These are phyloP conservation scores for Omphalea diandra DNA, from an alignment of 441 rosid species.

Conservation along the genomic window DNA sequence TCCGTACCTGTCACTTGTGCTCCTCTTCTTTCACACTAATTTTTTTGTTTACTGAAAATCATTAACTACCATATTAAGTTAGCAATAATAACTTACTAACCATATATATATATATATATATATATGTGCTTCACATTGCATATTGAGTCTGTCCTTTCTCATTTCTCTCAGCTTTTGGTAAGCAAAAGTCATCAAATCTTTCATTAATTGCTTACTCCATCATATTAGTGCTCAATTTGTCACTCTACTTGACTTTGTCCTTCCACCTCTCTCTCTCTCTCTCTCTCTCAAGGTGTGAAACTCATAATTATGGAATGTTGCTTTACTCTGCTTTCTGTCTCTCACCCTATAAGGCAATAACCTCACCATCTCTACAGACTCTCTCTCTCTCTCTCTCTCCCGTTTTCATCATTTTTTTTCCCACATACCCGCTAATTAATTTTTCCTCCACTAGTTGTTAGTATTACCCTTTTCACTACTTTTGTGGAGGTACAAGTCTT, in stretches of 20 bases:
- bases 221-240: conserved; percentile 13
- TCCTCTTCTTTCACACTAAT: neutral
- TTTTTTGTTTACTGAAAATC: conserved; percentile 11
- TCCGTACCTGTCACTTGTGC: conserved; percentile 19
- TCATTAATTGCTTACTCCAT: conserved; percentile 5
- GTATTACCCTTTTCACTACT: conserved; percentile 9
- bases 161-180: conserved; percentile 17
- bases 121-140: neutral
- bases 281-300: conserved; percentile 5
- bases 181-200: conserved; percentile 26
- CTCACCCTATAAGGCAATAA: conserved; percentile 22
- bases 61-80: conserved; percentile 17
- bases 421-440: conserved; percentile 5
- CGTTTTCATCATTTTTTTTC: conserved; percentile 11
- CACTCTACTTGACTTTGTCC: conserved; percentile 24
- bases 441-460: conserved; percentile 7
- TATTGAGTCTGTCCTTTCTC: neutral
- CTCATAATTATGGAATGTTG: conserved; percentile 32
- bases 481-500: neutral
- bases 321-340: conserved; percentile 33
- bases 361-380: neutral
- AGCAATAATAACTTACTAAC: neutral
- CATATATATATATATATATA: neutral
- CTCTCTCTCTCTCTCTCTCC: neutral
- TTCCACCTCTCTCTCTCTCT: conserved; percentile 21